Conservation (phyloP, 495 filamentous ascomycete species). For the Xanthoparmelia taractica region DNA sequence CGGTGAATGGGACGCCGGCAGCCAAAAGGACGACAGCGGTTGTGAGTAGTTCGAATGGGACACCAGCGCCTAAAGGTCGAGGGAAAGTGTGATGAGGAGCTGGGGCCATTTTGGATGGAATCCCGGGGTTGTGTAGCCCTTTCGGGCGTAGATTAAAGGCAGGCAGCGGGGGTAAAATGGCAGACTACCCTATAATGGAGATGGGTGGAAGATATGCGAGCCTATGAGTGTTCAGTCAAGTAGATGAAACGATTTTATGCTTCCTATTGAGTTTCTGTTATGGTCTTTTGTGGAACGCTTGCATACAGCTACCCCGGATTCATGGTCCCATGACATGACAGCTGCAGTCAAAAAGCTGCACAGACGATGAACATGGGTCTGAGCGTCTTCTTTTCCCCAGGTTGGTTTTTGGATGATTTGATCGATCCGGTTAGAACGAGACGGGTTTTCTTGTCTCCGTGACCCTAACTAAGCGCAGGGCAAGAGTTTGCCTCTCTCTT, state of each 20-base stretch:
- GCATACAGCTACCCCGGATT: background rate
- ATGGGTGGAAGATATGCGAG: slow-evolving; percentile 11
- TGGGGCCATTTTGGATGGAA: background rate
- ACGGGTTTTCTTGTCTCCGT: too few relatives aligned
- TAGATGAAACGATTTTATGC: background rate
- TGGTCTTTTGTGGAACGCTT: too few relatives aligned
- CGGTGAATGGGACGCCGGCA: slow-evolving; percentile 21
- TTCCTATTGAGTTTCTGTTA: background rate
- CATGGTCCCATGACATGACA: slow-evolving; percentile 3
- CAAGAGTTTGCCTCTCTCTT: background rate
- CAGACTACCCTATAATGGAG: background rate
- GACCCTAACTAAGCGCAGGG: slow-evolving; percentile 7
- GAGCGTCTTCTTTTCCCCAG: slow-evolving; percentile 5
- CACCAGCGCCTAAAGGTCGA: slow-evolving; percentile 24
- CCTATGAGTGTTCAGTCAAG: slow-evolving; percentile 13
- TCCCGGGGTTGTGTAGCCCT: background rate
- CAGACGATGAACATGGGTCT: background rate
- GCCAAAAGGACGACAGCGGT: slow-evolving; percentile 21
- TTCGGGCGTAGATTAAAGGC: slow-evolving; percentile 1
- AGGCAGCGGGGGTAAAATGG: slow-evolving; percentile 7
- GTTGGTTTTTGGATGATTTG: background rate
- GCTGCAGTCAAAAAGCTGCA: background rate
- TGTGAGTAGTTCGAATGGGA: slow-evolving; percentile 21
- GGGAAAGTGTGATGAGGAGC: slow-evolving; percentile 10
- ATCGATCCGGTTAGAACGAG: slow-evolving; percentile 6